Conservation (phyloP, 108 stramenopile genomes). For the Thalassiosira profunda region DNA sequence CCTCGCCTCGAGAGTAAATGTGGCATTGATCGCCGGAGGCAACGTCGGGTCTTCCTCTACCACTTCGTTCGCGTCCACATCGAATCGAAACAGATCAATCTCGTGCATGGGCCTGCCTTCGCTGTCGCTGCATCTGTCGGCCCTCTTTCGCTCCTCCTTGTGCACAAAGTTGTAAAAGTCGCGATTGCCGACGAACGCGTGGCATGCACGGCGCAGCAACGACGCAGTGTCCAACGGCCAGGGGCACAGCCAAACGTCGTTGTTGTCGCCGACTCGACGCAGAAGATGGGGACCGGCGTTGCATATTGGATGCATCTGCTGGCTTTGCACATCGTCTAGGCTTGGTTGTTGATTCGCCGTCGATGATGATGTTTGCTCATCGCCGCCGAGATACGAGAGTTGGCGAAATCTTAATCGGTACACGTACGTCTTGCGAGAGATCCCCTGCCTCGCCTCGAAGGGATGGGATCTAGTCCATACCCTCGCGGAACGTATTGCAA, state of each 20-base stretch:
- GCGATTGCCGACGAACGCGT: conserved; percentile 58
- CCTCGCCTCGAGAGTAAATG: conserved; percentile 64
- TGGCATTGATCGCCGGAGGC: conserved; percentile 56
- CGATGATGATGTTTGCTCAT: background rate
- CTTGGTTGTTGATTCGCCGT: background rate
- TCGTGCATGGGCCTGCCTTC: conserved; percentile 1
- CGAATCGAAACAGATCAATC: conserved; percentile 38
- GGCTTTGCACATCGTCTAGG: background rate
- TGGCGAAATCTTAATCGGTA: conserved; percentile 75
- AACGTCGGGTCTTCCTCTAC: conserved; percentile 11
- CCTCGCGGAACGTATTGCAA: conserved; percentile 53
- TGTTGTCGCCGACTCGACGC: conserved; percentile 54
- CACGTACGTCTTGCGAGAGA: conserved; percentile 63
- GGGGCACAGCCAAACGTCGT: conserved; percentile 66
- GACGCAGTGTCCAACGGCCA: conserved; percentile 72
- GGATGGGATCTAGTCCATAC: conserved; percentile 26
- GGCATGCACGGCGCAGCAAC: conserved; percentile 50
- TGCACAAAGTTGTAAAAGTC: conserved; percentile 80
- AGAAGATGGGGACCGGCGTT: conserved; percentile 56
- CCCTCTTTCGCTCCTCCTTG: conserved; percentile 48
- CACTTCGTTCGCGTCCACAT: conserved; percentile 11
- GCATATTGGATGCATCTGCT: conserved; percentile 62
- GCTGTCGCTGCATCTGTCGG: background rate
- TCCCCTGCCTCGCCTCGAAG: conserved; percentile 74
- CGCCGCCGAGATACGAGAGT: background rate